phyloP scores from a whole-genome alignment of 345 rosid species.

The Eucalyptus sp. region DNA sequence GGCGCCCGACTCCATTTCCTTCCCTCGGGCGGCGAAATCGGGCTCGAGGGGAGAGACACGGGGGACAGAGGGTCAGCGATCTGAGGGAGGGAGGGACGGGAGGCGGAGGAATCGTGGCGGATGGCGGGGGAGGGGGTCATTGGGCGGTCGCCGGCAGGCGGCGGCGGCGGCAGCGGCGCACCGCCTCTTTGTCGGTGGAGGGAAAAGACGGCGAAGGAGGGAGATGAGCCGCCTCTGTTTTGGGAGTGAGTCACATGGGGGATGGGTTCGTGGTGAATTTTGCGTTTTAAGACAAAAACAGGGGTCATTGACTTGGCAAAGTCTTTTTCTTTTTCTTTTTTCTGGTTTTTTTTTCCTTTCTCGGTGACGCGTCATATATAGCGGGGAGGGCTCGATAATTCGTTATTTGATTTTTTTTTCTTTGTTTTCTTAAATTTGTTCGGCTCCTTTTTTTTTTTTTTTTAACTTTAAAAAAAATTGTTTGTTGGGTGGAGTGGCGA shows the following conservation, averaged over 20 bases:
- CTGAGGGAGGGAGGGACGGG: not conserved
- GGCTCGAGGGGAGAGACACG: not conserved
- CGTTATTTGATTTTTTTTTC: not conserved
- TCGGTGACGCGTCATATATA: not conserved
- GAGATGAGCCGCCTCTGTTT: not conserved
- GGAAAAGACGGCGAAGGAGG: not conserved
- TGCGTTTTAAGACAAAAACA: not conserved
- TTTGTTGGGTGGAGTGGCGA: not conserved
- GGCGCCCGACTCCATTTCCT: not conserved
- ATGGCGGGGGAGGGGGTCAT: not conserved
- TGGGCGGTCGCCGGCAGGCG: not conserved
- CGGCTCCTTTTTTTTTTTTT: not conserved
- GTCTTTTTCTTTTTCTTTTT: not conserved
- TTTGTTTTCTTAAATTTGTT: not conserved
- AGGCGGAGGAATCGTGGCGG: not conserved
- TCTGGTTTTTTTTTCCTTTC: not conserved
- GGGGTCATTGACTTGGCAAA: not conserved
- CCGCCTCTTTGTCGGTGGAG: slow-evolving; percentile 1
- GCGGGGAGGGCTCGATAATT: not conserved
- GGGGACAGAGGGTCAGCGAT: not conserved
- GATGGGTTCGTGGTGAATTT: not conserved
- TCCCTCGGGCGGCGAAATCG: not conserved
- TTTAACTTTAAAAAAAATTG: not conserved
- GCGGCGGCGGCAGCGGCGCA: not conserved
- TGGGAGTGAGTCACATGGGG: not conserved